A percentile compares a stretch with the other conserved stretches of the same genome.
Conservation (phyloP, 306 rosid species). For the Medicago lupulina region DNA sequence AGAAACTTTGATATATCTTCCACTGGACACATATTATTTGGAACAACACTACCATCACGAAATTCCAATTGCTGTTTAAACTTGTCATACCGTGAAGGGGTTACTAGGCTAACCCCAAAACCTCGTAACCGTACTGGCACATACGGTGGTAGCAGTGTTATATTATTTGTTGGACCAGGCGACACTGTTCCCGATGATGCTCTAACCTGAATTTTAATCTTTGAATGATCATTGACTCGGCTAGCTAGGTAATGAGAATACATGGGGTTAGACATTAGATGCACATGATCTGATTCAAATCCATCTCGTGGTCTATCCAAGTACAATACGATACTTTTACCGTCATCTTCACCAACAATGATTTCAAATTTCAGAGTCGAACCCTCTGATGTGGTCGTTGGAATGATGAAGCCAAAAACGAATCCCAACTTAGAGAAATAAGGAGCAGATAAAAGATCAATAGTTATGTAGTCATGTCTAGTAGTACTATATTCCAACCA, state of each 20-base stretch:
- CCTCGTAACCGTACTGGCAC: slow-evolving; percentile 20
- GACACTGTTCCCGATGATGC: too few relatives aligned
- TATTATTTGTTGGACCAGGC: too few relatives aligned
- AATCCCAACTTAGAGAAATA: slow-evolving; percentile 1
- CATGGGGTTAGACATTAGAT: slow-evolving; percentile 8
- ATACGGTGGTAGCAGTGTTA: neutral
- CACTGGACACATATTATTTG: neutral
- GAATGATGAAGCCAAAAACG: slow-evolving; percentile 36
- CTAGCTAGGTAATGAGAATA: slow-evolving; percentile 8
- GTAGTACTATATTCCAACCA: slow-evolving; percentile 38
- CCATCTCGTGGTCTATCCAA: neutral
- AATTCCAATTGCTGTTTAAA: neutral
- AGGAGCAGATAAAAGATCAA: slow-evolving; percentile 32
- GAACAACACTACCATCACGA: neutral
- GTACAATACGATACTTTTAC: neutral
- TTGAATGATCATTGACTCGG: slow-evolving; percentile 7
- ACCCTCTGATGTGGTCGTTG: neutral
- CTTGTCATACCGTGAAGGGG: neutral
- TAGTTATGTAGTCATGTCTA: neutral
- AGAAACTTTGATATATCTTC: neutral
- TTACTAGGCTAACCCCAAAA: slow-evolving; percentile 24
- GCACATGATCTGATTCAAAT: slow-evolving; percentile 36
- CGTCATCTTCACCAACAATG: neutral
- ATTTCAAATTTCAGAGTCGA: slow-evolving; percentile 1
- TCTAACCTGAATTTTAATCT: slow-evolving; percentile 29